Percentiles rank a stretch among this genome's conserved stretches.
Evolutionary conservation across 2,329 filamentous ascomycete genomes (phyloP).

Genomic region (Cordyceps fumosorosea): DNA sequence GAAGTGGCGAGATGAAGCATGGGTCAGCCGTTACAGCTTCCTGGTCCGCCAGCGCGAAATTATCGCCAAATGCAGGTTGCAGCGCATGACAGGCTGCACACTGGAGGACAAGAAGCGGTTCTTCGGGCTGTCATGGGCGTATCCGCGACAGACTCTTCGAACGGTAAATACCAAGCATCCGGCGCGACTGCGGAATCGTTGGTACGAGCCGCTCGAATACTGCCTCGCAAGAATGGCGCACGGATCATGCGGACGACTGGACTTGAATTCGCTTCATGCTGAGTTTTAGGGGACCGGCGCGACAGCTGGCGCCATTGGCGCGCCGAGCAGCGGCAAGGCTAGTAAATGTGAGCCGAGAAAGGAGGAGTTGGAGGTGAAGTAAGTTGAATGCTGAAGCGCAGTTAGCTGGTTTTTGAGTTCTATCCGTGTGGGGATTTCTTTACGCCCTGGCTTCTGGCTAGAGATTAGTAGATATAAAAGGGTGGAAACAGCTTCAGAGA

Average conservation of each 20-base stretch:
- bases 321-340: neutral
- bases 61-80: conserved; percentile 13
- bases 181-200: conserved; percentile 13
- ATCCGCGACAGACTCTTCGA: conserved; percentile 1
- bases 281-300: conserved; percentile 8
- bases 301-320: neutral
- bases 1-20: conserved; percentile 18
- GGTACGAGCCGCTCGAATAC: conserved; percentile 14
- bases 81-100: neutral
- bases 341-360: neutral
- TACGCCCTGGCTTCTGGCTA: too few relatives aligned
- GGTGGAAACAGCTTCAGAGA: neutral
- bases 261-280: neutral
- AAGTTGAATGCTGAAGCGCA: neutral
- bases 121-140: conserved; percentile 1
- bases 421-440: too few relatives aligned
- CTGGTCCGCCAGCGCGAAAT: conserved; percentile 19
- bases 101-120: neutral
- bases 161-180: neutral
- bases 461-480: neutral
- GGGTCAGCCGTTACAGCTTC: conserved; percentile 19
- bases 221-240: conserved; percentile 13
- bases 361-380: neutral
- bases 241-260: neutral
- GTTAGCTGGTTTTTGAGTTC: neutral